Percentiles rank a stretch among this genome's conserved stretches.
phyloP scores from a whole-genome alignment of 2,329 filamentous ascomycete genomes.

The Thielaviopsis ethacetica region DNA sequence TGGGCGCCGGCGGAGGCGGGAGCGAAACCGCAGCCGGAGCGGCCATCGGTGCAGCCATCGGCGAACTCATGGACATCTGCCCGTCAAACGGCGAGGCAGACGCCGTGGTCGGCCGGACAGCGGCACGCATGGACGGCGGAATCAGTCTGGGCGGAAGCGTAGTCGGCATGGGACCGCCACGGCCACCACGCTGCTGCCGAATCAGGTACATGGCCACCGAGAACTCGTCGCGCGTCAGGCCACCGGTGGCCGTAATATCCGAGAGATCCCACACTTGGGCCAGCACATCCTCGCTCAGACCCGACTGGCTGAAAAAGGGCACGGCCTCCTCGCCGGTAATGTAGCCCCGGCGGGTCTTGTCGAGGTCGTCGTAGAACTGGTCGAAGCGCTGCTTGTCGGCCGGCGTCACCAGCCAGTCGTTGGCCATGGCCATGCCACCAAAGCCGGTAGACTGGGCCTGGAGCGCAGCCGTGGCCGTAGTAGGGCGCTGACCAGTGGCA shows the following conservation, averaged over 20 bases:
- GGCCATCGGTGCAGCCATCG: constrained; percentile 23
- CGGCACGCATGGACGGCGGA: constrained; percentile 67
- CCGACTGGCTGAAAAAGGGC: constrained; percentile 82
- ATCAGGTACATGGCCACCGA: constrained; percentile 97
- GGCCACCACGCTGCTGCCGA: constrained; percentile 65
- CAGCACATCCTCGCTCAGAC: constrained; percentile 70
- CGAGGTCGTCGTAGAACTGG: constrained; percentile 66
- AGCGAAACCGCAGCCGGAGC: constrained; percentile 17
- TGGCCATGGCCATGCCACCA: constrained; percentile 19
- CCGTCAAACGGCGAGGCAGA: constrained; percentile 35
- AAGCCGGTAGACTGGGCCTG: constrained; percentile 20
- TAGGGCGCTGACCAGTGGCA: constrained; percentile 32
- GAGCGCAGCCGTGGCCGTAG: constrained; percentile 20
- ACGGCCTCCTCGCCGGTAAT: constrained; percentile 94
- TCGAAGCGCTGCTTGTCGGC: constrained; percentile 82
- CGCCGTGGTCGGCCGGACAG: constrained; percentile 33
- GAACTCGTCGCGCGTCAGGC: constrained; percentile 77
- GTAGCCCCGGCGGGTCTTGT: constrained; percentile 62
- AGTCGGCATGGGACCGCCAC: constrained; percentile 50
- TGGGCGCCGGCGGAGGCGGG: constrained; percentile 33
- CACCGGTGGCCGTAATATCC: constrained; percentile 81
- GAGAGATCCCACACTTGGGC: constrained; percentile 96
- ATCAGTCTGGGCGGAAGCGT: constrained; percentile 67
- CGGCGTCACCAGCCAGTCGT: constrained; percentile 68
- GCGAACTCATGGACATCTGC: constrained; percentile 20